Base-by-base conservation (phyloP, 176 grass and related monocot species). In the Bonia amplexicaulis region DNA sequence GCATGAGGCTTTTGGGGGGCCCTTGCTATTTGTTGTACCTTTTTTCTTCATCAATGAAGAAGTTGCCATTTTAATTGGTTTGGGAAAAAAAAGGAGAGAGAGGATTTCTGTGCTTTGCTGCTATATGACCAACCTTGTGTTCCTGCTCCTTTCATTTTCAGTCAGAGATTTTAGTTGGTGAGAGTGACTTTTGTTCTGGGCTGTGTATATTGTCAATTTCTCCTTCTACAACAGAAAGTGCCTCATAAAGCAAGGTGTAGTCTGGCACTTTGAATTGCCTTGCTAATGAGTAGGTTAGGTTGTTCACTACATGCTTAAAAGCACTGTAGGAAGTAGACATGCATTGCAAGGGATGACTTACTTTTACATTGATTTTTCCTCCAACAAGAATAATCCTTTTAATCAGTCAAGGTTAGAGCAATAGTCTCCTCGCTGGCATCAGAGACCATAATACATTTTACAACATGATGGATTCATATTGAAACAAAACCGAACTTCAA, bases 1-100 rank as follows among this genome's bases (percentile, higher is more conserved):
- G 85, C 89, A 88, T 85, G 85, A 63, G 89, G 85, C 85, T 85
- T 72, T 88, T 80, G 85, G 85, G 85, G 85, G 89, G 81, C 35
- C 89, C 76, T 85, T 91, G 89, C 85, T 91, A 71, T 85, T 85
- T 91, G 76, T 85, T 84, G 74, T 61, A 19, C 81, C 45, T 22
- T 74, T 80, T 71, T n/a, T 72, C 33, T 69, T 46, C 40, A 77
- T 76, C 71, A 91, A 91, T 91, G 85, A 91, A 80, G 59, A 87
- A 62, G 14, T 80, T 63, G 85, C 89, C 81, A 84, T 45, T 51
- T 87, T 16, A 83, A 87, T 84, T 75, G 62, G 76, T 80, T 11
- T 53, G 64, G 41, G 9, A 37, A 74, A 57, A 55, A 37, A 16
- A 3, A 53, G 10, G 64, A 35, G 10, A 51, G 10, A 51, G 40